Percentiles rank a stretch among this genome's conserved stretches.
phyloP scores from a whole-genome alignment of 768 basidiomycete genomes.

The Lenzites betulinus region DNA sequence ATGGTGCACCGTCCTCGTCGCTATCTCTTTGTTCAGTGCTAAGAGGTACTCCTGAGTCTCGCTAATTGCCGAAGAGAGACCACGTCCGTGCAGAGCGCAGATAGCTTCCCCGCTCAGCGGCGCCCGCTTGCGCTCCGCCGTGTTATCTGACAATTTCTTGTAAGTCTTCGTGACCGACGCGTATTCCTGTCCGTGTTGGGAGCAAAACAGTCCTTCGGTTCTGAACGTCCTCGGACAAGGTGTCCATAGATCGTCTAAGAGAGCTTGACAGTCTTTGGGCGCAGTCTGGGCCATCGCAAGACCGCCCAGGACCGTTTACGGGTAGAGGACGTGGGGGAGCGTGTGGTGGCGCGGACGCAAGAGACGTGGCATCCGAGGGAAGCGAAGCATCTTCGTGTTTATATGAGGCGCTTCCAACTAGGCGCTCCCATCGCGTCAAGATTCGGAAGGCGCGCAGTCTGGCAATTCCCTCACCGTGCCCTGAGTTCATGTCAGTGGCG shows the following conservation, averaged over 20 bases:
- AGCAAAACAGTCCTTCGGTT: not conserved
- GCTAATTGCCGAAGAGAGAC: not conserved
- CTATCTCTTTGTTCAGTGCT: not conserved
- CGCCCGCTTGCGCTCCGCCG: not conserved
- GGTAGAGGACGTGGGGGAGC: not conserved
- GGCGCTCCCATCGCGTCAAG: too few relatives aligned
- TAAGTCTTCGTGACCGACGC: not conserved
- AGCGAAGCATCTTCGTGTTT: not conserved
- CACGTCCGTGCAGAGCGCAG: not conserved
- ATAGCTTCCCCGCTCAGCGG: not conserved
- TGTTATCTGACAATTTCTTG: not conserved
- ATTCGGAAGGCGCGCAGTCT: too few relatives aligned
- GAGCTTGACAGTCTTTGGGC: not conserved
- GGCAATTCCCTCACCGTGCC: too few relatives aligned
- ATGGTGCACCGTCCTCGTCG: not conserved
- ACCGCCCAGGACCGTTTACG: not conserved
- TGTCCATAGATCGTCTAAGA: not conserved
- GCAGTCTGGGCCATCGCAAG: not conserved
- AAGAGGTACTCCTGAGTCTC: not conserved
- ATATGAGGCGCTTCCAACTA: too few relatives aligned
- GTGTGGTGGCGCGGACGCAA: not conserved
- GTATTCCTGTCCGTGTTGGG: not conserved
- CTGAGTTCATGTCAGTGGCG: too few relatives aligned
- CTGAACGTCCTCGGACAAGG: not conserved
- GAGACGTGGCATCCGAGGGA: not conserved